Percentiles rank a stretch among this genome's conserved stretches.
Conservation (phyloP, 441 rosid genomes). For the Lepidium campestre region DNA sequence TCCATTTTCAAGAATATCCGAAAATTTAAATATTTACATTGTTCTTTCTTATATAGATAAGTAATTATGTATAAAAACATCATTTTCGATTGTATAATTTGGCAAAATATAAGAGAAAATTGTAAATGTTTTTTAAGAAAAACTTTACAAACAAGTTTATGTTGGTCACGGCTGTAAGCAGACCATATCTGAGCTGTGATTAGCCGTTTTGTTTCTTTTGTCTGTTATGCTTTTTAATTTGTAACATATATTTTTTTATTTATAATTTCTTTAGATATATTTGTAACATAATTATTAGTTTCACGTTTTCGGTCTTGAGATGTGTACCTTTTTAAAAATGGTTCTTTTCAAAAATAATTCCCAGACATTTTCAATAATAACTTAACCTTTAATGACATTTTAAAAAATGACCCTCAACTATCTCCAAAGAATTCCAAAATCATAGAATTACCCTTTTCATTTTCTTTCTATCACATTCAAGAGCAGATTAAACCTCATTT, state of each 20-base stretch:
- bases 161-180: constrained; percentile 22
- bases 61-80: background rate
- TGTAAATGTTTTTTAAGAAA: background rate
- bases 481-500: no score
- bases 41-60: background rate
- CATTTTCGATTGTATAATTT: no score
- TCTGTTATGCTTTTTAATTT: constrained; percentile 3
- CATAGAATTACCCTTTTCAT: no score
- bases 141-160: constrained; percentile 11
- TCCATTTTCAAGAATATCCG: background rate
- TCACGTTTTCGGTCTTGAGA: constrained; percentile 1
- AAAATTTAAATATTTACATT: background rate
- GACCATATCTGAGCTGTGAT: constrained; percentile 22
- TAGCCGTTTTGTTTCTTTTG: constrained; percentile 25
- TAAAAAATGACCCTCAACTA: no score
- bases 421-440: no score
- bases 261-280: background rate
- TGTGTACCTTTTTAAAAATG: background rate
- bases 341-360: no score
- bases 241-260: background rate
- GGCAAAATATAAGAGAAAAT: background rate
- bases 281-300: background rate
- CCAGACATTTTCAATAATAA: no score
- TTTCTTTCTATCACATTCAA: no score
- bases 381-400: no score